Evolutionary conservation across 1,139 yeast species (phyloP).

Genomic region (Debaryomyces nepalensis): DNA sequence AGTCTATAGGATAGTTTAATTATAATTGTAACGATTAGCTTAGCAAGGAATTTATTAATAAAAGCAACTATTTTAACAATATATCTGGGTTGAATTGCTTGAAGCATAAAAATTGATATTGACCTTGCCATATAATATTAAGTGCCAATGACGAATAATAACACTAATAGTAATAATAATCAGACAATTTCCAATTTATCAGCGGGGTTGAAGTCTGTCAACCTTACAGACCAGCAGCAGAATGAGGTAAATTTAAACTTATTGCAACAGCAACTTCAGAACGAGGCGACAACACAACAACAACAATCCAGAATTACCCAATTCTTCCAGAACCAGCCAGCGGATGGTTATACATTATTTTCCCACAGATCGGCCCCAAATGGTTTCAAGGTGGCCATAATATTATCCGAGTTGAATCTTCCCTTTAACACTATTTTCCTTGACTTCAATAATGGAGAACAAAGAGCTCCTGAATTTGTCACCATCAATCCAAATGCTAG

Average conservation of each 20-base stretch:
- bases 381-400: slow-evolving; percentile 94
- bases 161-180: slow-evolving; percentile 18
- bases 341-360: slow-evolving; percentile 83
- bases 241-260: slow-evolving; percentile 45
- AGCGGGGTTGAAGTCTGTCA: slow-evolving; percentile 54
- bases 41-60: not conserved
- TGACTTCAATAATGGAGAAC: slow-evolving; percentile 89
- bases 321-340: slow-evolving; percentile 78
- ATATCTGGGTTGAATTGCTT: no score
- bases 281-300: slow-evolving; percentile 40
- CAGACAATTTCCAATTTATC: slow-evolving; percentile 49
- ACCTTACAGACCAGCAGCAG: slow-evolving; percentile 47
- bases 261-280: slow-evolving; percentile 47
- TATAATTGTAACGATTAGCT: not conserved
- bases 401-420: slow-evolving; percentile 79
- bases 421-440: slow-evolving; percentile 82
- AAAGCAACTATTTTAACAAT: no score
- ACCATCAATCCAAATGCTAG: slow-evolving; percentile 92
- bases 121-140: not conserved
- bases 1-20: not conserved
- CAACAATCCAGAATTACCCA: slow-evolving; percentile 65
- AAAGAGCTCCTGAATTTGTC: slow-evolving; percentile 90
- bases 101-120: not conserved
- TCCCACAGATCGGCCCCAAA: slow-evolving; percentile 95
- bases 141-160: slow-evolving; percentile 13